phyloP scores from a whole-genome alignment of 805 yeast species.

The Wickerhamiella parazyma region DNA sequence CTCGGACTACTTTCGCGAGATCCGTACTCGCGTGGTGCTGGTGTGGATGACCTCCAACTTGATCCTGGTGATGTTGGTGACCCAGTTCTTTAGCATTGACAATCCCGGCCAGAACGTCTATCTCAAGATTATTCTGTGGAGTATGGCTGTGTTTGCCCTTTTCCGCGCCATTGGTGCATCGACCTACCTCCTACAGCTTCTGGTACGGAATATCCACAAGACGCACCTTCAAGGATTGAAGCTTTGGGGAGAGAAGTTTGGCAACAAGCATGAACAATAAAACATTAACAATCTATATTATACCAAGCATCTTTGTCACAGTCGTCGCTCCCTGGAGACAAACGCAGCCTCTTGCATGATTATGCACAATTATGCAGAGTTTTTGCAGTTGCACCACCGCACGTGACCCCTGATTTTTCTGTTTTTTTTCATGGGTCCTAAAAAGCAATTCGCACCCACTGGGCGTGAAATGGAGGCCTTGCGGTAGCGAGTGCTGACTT shows the following conservation, averaged over 20 bases:
- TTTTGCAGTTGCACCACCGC: too few species aligned
- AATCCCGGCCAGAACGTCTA: constrained; percentile 59
- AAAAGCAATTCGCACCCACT: too few species aligned
- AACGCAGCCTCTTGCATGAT: too few species aligned
- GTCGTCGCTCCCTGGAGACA: too few species aligned
- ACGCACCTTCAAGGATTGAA: constrained; percentile 17
- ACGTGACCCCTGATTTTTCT: too few species aligned
- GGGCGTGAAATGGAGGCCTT: too few species aligned
- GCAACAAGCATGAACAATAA: neutral
- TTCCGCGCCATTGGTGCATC: constrained; percentile 76
- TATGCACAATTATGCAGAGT: too few species aligned
- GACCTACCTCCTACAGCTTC: constrained; percentile 42
- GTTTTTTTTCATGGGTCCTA: too few species aligned
- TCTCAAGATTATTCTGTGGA: constrained; percentile 75
- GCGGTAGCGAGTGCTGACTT: too few species aligned
- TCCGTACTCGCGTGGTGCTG: constrained; percentile 89
- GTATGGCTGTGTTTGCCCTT: constrained; percentile 72
- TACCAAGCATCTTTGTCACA: neutral
- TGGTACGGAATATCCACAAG: constrained; percentile 18
- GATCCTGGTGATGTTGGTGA: constrained; percentile 70
- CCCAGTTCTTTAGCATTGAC: constrained; percentile 64
- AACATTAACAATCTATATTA: neutral
- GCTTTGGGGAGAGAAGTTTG: constrained; percentile 10
- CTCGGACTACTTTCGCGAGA: constrained; percentile 87
- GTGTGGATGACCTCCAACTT: constrained; percentile 82